Conservation (phyloP, 768 basidiomycete species). For the Mycena kentingensis region DNA sequence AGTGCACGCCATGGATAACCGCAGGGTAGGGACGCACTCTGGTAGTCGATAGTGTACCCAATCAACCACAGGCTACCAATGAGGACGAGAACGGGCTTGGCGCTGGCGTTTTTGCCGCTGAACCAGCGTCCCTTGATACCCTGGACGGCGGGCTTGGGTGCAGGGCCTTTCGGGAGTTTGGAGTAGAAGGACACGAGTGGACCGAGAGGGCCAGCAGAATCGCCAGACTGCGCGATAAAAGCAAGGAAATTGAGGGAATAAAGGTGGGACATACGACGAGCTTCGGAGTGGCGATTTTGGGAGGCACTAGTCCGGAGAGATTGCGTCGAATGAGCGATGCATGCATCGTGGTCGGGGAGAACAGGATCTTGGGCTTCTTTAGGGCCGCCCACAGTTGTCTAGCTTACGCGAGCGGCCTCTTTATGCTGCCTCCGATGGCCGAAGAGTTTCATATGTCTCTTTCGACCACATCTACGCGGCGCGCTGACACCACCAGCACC, state of each 20-base stretch:
- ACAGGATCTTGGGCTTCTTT: too few relatives aligned
- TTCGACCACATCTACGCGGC: neutral
- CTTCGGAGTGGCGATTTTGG: constrained; percentile 75
- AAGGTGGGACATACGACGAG: constrained; percentile 49
- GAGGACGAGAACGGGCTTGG: constrained; percentile 47
- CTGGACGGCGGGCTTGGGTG: constrained; percentile 42
- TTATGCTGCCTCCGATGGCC: too few relatives aligned
- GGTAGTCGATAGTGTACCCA: constrained; percentile 69
- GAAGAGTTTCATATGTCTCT: neutral
- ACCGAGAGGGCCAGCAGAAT: constrained; percentile 60
- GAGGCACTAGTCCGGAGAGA: constrained; percentile 69
- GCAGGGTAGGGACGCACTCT: constrained; percentile 47
- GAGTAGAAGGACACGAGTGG: constrained; percentile 80
- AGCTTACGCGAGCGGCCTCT: too few relatives aligned
- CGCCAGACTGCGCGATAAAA: constrained; percentile 49
- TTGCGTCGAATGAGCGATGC: constrained; percentile 65
- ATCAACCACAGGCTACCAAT: constrained; percentile 54
- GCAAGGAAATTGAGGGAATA: neutral
- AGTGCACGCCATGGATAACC: neutral
- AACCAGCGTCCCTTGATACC: constrained; percentile 66
- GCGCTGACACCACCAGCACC: constrained; percentile 10
- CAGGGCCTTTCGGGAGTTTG: constrained; percentile 75
- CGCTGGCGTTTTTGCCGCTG: constrained; percentile 69
- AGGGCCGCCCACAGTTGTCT: too few relatives aligned
- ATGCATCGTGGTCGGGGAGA: constrained; percentile 46